These are phyloP conservation scores for Babesia sp. DNA, from an alignment of 169 alveolate species.

Conservation along the genomic window DNA sequence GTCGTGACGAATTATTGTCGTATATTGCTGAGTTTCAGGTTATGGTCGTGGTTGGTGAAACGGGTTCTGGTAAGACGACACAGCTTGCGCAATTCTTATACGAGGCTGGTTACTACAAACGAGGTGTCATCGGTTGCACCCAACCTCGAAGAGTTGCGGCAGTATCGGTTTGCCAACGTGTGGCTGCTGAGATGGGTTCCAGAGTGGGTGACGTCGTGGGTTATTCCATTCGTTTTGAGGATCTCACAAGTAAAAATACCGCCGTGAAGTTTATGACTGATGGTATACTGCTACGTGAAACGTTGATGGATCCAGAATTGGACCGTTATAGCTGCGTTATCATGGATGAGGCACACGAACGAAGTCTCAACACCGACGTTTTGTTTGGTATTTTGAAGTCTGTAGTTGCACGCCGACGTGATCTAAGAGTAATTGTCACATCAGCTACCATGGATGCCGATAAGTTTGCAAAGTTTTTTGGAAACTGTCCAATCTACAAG, in stretches of 20 bases:
- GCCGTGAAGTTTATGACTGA: slow-evolving; percentile 99
- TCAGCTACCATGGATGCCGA: slow-evolving; percentile 99
- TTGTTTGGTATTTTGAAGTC: slow-evolving; percentile 97
- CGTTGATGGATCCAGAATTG: slow-evolving; percentile 96
- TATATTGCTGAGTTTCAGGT: slow-evolving; percentile 78
- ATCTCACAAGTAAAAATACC: slow-evolving; percentile 92
- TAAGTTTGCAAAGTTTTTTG: slow-evolving; percentile 96
- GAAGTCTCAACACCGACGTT: slow-evolving; percentile 99
- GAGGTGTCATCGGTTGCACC: slow-evolving; percentile 98
- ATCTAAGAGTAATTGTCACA: slow-evolving; percentile 95
- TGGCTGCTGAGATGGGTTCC: slow-evolving; percentile 95
- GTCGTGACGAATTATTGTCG: slow-evolving; percentile 73
- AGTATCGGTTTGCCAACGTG: slow-evolving; percentile 99
- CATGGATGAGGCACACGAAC: slow-evolving; percentile 99
- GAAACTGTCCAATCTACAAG: slow-evolving; percentile 96
- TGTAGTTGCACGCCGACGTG: slow-evolving; percentile 93
- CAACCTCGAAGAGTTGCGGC: slow-evolving; percentile 99
- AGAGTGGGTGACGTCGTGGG: slow-evolving; percentile 97
- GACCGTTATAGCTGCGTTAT: slow-evolving; percentile 95
- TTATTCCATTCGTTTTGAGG: slow-evolving; percentile 99
- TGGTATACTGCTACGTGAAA: slow-evolving; percentile 98
- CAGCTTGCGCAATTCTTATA: slow-evolving; percentile 94
- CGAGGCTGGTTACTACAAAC: slow-evolving; percentile 91
- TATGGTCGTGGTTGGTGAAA: slow-evolving; percentile 98
- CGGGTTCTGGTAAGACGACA: slow-evolving; percentile 99